phyloP scores from a whole-genome alignment of 306 rosid species.

The Astragalus membranaceus region DNA sequence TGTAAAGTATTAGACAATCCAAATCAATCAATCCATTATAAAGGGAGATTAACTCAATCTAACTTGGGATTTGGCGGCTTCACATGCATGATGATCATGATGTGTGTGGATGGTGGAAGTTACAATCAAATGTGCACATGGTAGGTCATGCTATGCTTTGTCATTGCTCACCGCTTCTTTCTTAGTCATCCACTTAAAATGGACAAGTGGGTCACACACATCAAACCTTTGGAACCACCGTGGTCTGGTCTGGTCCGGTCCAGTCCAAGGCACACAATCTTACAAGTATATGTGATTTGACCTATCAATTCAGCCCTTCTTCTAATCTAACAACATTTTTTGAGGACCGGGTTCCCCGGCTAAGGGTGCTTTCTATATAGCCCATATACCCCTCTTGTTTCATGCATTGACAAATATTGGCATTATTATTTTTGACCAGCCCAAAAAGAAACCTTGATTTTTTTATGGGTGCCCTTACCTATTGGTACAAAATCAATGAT shows the following conservation, averaged over 20 bases:
- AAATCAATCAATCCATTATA: background rate
- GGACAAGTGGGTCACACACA: slow-evolving; percentile 13
- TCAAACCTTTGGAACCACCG: slow-evolving; percentile 13
- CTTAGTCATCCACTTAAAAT: slow-evolving; percentile 6
- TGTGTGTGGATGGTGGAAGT: slow-evolving; percentile 25
- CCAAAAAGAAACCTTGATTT: background rate
- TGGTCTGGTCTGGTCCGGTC: background rate
- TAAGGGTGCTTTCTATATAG: background rate
- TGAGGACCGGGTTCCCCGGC: slow-evolving; percentile 27
- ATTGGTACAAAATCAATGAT: background rate
- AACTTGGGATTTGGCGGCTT: slow-evolving; percentile 26
- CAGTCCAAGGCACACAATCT: background rate
- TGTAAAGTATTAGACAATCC: background rate
- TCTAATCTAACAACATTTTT: background rate
- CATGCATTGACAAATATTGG: background rate
- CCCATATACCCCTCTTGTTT: slow-evolving; percentile 13
- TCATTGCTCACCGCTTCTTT: slow-evolving; percentile 16
- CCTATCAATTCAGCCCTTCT: background rate
- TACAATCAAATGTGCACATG: slow-evolving; percentile 31
- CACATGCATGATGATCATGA: background rate
- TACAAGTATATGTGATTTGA: background rate
- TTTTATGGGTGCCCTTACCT: too few relatives aligned
- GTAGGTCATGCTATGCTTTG: slow-evolving; percentile 29
- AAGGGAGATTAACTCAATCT: background rate
- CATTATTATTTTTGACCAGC: background rate